Evolutionary conservation across 768 basidiomycete species (phyloP).

Genomic region (Leccinum rimulosum): DNA sequence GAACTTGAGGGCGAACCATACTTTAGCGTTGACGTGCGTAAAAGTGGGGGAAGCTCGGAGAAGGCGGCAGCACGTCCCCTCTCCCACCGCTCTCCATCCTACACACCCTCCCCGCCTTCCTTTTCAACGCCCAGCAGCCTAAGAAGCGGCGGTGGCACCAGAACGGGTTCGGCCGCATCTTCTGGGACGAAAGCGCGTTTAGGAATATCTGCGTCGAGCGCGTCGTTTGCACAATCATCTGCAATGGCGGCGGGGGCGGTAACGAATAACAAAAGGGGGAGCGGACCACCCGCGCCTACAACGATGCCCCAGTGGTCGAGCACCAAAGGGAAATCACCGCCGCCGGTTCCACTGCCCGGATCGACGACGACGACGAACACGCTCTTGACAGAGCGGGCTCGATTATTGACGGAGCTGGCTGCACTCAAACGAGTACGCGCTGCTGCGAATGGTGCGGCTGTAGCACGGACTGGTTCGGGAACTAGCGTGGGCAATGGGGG

Average conservation of each 20-base stretch:
- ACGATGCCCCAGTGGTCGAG: background rate
- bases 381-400: constrained; percentile 57
- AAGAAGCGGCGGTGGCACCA: background rate
- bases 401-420: constrained; percentile 53
- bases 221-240: background rate
- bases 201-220: background rate
- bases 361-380: constrained; percentile 43
- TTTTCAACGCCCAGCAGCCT: constrained; percentile 5
- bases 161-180: background rate
- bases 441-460: constrained; percentile 3
- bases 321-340: background rate
- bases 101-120: constrained; percentile 19
- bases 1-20: background rate
- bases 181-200: background rate
- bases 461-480: background rate
- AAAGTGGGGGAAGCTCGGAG: background rate
- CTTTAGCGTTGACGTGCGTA: background rate
- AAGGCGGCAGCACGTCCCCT: background rate
- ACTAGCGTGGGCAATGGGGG: background rate
- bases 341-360: constrained; percentile 14
- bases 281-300: background rate
- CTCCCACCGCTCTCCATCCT: constrained; percentile 12
- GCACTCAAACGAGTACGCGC: constrained; percentile 34
- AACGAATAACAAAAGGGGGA: background rate
- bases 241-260: background rate